Evolutionary conservation across 192 early-diverging fungal genomes (phyloP).

Genomic region (Backusella liffmaniae): DNA sequence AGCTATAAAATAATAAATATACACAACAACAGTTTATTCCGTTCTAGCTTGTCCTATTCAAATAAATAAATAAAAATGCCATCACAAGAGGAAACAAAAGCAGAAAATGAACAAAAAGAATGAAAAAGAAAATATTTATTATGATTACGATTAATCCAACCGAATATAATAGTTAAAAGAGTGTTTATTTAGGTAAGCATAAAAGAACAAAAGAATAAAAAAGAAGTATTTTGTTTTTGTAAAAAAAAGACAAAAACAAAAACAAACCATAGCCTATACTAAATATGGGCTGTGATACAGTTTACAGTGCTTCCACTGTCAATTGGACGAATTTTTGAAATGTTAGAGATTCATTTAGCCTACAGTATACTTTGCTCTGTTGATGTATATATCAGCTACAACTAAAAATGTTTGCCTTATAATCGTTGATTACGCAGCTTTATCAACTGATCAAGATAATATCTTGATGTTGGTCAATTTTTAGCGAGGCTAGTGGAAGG

Average conservation of each 20-base stretch:
- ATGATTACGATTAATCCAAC: background rate
- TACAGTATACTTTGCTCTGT: too few species aligned
- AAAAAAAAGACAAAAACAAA: background rate
- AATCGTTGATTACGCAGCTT: too few species aligned
- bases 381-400: too few species aligned
- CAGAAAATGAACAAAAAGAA: background rate
- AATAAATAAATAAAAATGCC: background rate
- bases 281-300: background rate
- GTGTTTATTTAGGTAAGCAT: background rate
- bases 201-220: background rate
- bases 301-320: too few species aligned
- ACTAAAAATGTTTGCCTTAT: too few species aligned
- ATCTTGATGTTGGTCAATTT: too few species aligned
- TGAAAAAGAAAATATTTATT: too few species aligned
- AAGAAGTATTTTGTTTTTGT: background rate
- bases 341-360: too few species aligned
- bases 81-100: background rate
- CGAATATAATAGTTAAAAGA: background rate
- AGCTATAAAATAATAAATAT: background rate
- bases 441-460: too few species aligned
- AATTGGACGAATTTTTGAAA: too few species aligned
- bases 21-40: background rate
- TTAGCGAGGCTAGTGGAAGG: too few species aligned
- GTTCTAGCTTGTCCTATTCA: background rate
- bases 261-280: background rate